phyloP scores from a whole-genome alignment of 2,329 filamentous ascomycete species.

The Tolypocladium sp. region DNA sequence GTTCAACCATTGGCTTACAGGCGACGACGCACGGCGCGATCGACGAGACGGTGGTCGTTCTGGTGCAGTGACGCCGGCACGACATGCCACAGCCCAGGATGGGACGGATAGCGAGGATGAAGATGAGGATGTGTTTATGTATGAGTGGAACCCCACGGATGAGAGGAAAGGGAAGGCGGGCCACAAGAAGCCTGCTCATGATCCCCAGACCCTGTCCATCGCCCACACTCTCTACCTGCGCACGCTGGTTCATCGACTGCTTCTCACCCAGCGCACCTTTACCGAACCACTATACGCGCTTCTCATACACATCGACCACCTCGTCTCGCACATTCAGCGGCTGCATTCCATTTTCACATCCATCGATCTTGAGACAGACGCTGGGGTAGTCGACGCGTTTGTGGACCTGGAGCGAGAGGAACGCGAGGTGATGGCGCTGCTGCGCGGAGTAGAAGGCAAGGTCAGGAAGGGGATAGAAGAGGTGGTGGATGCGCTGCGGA shows the following conservation, averaged over 20 bases:
- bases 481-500: constrained; percentile 48
- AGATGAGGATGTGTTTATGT: background rate
- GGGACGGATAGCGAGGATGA: background rate
- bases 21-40: constrained; percentile 24
- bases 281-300: constrained; percentile 57
- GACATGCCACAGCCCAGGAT: background rate
- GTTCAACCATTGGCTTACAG: constrained; percentile 66
- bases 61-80: constrained; percentile 13
- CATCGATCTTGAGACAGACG: constrained; percentile 72
- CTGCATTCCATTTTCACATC: constrained; percentile 69
- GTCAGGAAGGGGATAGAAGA: constrained; percentile 61
- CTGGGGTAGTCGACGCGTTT: constrained; percentile 70
- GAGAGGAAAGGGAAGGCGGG: background rate
- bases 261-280: constrained; percentile 56
- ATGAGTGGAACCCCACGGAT: background rate
- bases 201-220: constrained; percentile 74
- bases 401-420: constrained; percentile 67
- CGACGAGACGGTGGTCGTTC: constrained; percentile 10
- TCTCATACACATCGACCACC: constrained; percentile 68
- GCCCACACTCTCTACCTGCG: constrained; percentile 72
- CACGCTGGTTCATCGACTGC: constrained; percentile 55
- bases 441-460: constrained; percentile 52
- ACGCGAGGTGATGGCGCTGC: constrained; percentile 51
- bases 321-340: constrained; percentile 67
- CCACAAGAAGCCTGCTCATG: constrained; percentile 35